phyloP scores from a whole-genome alignment of 2,329 filamentous ascomycete genomes.

The Fusarium falciforme region DNA sequence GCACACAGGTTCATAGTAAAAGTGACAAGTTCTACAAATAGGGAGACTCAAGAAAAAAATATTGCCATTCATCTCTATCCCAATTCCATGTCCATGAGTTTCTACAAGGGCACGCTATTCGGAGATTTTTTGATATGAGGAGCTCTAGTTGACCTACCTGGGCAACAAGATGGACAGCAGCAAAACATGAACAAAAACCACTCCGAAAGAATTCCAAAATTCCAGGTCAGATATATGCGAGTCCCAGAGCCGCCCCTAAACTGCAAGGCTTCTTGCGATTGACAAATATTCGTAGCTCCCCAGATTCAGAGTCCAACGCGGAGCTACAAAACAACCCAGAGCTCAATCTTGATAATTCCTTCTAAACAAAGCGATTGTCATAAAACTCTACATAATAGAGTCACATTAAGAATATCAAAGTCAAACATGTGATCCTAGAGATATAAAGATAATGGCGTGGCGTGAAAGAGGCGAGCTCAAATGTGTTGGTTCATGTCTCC shows the following conservation, averaged over 20 bases:
- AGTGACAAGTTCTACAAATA: neutral
- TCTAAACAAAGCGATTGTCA: no score
- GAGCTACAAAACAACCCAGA: neutral
- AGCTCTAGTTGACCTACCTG: neutral
- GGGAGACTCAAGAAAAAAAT: neutral
- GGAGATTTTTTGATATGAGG: neutral
- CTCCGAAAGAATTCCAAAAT: no score
- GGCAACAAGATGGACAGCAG: neutral
- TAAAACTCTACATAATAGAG: neutral
- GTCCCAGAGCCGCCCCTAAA: fast-evolving
- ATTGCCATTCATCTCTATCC: neutral
- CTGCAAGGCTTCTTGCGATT: fast-evolving
- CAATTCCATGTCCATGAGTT: neutral
- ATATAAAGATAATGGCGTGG: neutral
- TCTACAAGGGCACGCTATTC: neutral
- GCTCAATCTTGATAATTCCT: neutral
- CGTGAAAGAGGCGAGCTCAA: neutral
- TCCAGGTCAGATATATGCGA: neutral
- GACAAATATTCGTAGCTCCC: neutral
- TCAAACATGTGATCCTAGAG: neutral
- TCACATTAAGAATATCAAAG: neutral
- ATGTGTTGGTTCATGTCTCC: neutral
- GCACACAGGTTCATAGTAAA: neutral
- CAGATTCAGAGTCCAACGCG: neutral
- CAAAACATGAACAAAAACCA: no score